phyloP scores from a whole-genome alignment of 257 asterid species.

The Nicotiana sylvestris region DNA sequence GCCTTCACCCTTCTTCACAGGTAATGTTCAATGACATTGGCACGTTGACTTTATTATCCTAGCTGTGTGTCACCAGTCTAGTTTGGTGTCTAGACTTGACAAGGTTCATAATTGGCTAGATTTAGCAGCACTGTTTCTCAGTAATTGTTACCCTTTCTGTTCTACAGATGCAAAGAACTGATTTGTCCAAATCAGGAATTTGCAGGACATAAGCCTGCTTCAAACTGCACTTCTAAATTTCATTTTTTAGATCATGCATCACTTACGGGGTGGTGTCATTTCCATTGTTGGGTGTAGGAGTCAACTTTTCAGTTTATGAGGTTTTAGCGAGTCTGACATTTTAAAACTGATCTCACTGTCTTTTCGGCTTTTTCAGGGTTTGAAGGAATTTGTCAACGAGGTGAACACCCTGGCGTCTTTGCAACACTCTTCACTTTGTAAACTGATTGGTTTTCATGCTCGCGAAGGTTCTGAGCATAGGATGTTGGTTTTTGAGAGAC shows the following conservation, averaged over 20 bases:
- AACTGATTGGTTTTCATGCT: conserved; percentile 84
- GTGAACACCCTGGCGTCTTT: conserved; percentile 72
- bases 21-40: conserved; percentile 26
- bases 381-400: conserved; percentile 79
- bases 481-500: conserved; percentile 87
- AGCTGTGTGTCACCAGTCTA: not conserved
- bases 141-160: not conserved
- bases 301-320: not conserved
- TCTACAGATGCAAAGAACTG: not conserved
- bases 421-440: conserved; percentile 75
- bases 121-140: not conserved
- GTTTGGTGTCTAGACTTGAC: not conserved
- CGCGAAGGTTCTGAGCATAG: conserved; percentile 73
- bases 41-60: not conserved
- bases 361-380: conserved; percentile 44
- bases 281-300: not conserved
- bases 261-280: not conserved
- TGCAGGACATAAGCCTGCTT: not conserved
- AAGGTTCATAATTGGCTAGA: not conserved
- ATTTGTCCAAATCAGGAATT: not conserved
- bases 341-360: not conserved
- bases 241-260: not conserved
- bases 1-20: conserved; percentile 77
- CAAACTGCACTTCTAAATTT: not conserved
- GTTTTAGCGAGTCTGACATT: not conserved